Evolutionary conservation across 2,329 filamentous ascomycete species (phyloP), one percentile per base, ranked within the genome.

Genomic region (Huntiella abstrusa): DNA sequence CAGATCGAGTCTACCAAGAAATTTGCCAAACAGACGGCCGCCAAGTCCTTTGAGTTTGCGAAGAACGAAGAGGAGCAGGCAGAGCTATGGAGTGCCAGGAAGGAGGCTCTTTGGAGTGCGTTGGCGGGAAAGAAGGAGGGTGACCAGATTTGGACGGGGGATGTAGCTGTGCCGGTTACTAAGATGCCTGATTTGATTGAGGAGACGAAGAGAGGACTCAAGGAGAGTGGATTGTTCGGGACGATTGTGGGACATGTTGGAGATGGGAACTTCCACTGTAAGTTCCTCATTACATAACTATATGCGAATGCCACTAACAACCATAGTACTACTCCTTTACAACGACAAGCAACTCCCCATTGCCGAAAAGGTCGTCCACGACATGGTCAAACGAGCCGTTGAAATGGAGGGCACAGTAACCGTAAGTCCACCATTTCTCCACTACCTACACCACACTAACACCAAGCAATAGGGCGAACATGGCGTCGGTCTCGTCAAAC

Each of bases 361-460:
- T 46, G 80, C 80, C 2, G 80, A 85, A 56, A 69, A 70, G 36
- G 65, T 88, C 19, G 80, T 91, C 19, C 81, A 87, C 58, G 70
- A 76, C 49, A 91, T 91, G 84, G 82, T 88, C 47, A 86, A 87
- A 69, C 70, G 81, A 51, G 84, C 84, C 0, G 77, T 92, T 42
- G 81, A 85, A 63, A 72, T 86, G 65, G 83, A 91, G 61, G 84
- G 84, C 6, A 91, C 84, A 0, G 83, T 86, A 1, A 87, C 83
- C 10, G 70, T 73, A 55, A 55, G 67, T 56, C 16, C 19, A 13
- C 15, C 13, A 12, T 1, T 32, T 4, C 39, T 35, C 11, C 7
- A 33, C 33, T 12, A 35, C 33, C 34, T 41, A 52, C 16, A 28
- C 4, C 1, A 5, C 10, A 44, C 38, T 38, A 39, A 41, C 43